phyloP scores from a whole-genome alignment of 2,329 filamentous ascomycete species.

The Pseudopithomyces chartarum region DNA sequence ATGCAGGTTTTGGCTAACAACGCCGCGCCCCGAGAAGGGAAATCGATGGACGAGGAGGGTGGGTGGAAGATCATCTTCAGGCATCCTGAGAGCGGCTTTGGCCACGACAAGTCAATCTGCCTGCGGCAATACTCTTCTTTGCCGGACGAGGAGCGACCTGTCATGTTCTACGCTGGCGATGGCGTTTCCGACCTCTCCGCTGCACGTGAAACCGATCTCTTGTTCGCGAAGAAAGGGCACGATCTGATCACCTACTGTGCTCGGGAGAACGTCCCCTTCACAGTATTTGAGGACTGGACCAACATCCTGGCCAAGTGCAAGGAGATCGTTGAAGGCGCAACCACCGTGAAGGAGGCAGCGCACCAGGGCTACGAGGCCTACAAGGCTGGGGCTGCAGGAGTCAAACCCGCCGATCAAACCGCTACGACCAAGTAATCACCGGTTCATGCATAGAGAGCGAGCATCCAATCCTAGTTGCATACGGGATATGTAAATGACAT shows the following conservation, averaged over 20 bases:
- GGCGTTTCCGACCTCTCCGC: conserved; percentile 92
- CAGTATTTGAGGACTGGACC: conserved; percentile 82
- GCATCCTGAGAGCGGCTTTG: conserved; percentile 80
- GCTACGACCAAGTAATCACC: conserved; percentile 22
- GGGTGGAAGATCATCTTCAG: conserved; percentile 91
- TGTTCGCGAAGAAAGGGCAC: conserved; percentile 91
- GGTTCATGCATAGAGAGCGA: conserved; percentile 9
- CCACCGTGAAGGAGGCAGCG: conserved; percentile 72
- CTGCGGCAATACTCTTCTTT: conserved; percentile 84
- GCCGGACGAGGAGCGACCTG: conserved; percentile 70
- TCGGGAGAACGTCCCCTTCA: conserved; percentile 82
- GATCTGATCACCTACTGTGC: conserved; percentile 89
- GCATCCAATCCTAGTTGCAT: not conserved
- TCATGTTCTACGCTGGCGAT: conserved; percentile 93
- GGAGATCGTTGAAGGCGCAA: conserved; percentile 74
- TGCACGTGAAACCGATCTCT: conserved; percentile 86
- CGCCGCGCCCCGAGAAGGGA: conserved; percentile 68
- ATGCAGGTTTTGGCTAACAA: conserved; percentile 93
- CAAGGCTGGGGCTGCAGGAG: conserved; percentile 51
- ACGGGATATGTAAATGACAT: not conserved
- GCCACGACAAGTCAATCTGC: conserved; percentile 95
- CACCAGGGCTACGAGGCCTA: conserved; percentile 54
- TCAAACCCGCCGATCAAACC: conserved; percentile 15
- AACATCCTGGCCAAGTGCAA: conserved; percentile 77
- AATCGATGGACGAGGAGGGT: conserved; percentile 78